A percentile compares a stretch with the other conserved stretches of the same genome.
Evolutionary conservation across 2,329 filamentous ascomycete species (phyloP).

Genomic region (Verticillium nubilum): DNA sequence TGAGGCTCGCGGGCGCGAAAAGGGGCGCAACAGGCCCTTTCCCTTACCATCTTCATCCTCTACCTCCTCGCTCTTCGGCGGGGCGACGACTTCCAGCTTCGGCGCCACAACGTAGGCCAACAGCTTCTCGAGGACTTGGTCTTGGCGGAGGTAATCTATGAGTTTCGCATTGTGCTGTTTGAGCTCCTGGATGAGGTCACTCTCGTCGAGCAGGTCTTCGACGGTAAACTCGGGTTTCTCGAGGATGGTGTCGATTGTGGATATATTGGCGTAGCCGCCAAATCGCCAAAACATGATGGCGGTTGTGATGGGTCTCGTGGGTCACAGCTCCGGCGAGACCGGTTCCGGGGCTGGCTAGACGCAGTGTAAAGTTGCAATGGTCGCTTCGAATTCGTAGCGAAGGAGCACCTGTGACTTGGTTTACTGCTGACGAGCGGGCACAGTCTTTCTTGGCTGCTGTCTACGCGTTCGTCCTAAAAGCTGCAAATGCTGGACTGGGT

Average conservation of each 20-base stretch:
- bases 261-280: constrained; percentile 96
- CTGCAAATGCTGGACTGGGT: background rate
- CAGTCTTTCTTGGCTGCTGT: background rate
- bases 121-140: constrained; percentile 75
- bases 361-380: background rate
- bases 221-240: constrained; percentile 94
- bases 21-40: constrained; percentile 36
- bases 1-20: constrained; percentile 47
- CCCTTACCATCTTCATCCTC: constrained; percentile 43
- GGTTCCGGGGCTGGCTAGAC: background rate
- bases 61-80: constrained; percentile 41
- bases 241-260: constrained; percentile 91
- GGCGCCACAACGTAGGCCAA: constrained; percentile 90
- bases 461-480: background rate
- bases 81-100: constrained; percentile 52
- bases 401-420: background rate
- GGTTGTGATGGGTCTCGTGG: constrained; percentile 6
- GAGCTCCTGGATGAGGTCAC: constrained; percentile 92
- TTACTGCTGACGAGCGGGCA: background rate
- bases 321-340: background rate
- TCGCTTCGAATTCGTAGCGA: background rate
- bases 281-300: constrained; percentile 99
- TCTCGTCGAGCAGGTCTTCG: constrained; percentile 93
- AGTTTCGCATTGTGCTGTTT: constrained; percentile 98
- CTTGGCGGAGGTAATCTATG: constrained; percentile 89